Evolutionary conservation across 2,329 filamentous ascomycete genomes (phyloP), one percentile per base, ranked within the genome.

Genomic region (Fusarium sp.): DNA sequence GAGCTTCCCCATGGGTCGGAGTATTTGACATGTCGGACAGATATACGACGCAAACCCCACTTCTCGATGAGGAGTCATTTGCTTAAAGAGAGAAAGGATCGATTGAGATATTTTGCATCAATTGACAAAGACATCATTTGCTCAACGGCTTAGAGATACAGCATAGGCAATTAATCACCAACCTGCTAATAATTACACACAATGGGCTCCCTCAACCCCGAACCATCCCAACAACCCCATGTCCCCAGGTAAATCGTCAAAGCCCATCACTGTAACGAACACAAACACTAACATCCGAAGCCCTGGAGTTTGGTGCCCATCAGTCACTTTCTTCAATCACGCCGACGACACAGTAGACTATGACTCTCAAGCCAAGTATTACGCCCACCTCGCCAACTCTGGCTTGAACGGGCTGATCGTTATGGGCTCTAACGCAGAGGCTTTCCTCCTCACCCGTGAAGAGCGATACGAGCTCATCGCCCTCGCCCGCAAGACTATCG

Each of bases 401-500:
- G 83, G 84, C 5, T 80, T 87, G 4, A 78, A 81, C 0, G 85
- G 85, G 7, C 79, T 87, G 20, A 83, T 87, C 30, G 82, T 86
- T 52, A 80, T 87, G 44, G 85, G 85, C 44, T 86, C 85, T 37
- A 87, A 86, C 74, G 83, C 85, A 5, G 85, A 88, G 72, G 81
- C 85, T 13, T 86, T 86, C 74, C 82, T 88, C 40, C 75, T 87
- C 41, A 88, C 86, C 13, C 85, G 86, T n/a, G 83, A 87, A 68
- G 88, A 90, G 77, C 83, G 88, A 58, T 80, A 79, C 47, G 80
- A 81, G 40, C 82, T 91, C n/a, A 82, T 92, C 26, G 75, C 80
- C 30, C 80, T 85, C 12, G 89, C 89, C 77, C 88, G 94, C 59
- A 91, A 93, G 75, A 88, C 88, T 51, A 91, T 97, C 47, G 94